Evolutionary conservation across 1,139 yeast genomes (phyloP).

Genomic region (Protomyces arabidopsidicola): DNA sequence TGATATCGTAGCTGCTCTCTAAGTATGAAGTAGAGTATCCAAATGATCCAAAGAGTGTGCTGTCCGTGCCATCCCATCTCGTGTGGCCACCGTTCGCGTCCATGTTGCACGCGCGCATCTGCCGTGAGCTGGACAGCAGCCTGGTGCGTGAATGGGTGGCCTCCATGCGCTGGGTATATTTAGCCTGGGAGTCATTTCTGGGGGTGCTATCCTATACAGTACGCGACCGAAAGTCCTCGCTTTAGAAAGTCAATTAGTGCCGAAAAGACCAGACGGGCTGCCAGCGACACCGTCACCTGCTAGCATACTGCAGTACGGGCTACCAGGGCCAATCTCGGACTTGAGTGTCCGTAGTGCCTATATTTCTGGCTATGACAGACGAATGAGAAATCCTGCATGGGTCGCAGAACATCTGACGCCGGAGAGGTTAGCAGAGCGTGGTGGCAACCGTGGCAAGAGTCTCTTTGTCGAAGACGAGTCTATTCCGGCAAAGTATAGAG

Average conservation of each 20-base stretch:
- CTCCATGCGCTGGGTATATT: constrained; percentile 15
- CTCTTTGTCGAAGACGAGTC: constrained; percentile 79
- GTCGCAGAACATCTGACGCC: constrained; percentile 81
- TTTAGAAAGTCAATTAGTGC: not conserved
- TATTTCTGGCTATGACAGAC: constrained; percentile 79
- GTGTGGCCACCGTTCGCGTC: not conserved
- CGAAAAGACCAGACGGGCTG: not conserved
- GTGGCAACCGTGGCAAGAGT: constrained; percentile 66
- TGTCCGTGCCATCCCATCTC: not conserved
- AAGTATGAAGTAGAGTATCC: not conserved
- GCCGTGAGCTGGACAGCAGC: too few relatives aligned
- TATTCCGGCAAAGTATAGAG: constrained; percentile 75
- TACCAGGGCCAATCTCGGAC: constrained; percentile 92
- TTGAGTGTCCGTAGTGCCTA: constrained; percentile 67
- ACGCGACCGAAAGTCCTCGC: not conserved
- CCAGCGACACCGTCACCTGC: constrained; percentile 32
- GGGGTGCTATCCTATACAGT: constrained; percentile 15
- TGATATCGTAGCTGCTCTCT: not conserved
- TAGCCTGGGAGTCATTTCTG: constrained; percentile 15
- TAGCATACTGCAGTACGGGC: constrained; percentile 73
- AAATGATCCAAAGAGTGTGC: not conserved
- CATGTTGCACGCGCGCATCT: too few relatives aligned
- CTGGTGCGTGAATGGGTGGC: not conserved
- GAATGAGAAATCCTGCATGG: constrained; percentile 84
- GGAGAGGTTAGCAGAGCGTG: constrained; percentile 51